phyloP scores from a whole-genome alignment of 2,329 filamentous ascomycete genomes.

The Epichloe sp. region DNA sequence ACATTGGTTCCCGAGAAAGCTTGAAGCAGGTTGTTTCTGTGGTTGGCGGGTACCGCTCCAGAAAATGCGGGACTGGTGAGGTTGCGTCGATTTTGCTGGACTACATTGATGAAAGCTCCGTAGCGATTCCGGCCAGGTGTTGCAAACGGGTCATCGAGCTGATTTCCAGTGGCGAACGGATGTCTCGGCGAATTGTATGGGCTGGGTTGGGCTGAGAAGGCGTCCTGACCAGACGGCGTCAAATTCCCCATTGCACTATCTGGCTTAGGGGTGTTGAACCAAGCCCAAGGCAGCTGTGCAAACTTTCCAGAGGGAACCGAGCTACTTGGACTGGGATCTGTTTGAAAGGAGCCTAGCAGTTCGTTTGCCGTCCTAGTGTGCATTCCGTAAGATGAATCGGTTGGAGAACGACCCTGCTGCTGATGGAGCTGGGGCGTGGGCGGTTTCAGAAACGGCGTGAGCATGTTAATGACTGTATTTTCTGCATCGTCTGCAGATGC shows the following conservation, averaged over 20 bases:
- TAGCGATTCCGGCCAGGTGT: constrained; percentile 12
- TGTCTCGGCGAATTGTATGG: constrained; percentile 13
- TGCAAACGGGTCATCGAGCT: constrained; percentile 20
- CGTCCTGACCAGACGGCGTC: constrained; percentile 11
- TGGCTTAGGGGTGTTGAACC: constrained; percentile 28
- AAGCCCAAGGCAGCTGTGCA: constrained; percentile 35
- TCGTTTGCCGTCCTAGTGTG: constrained; percentile 37
- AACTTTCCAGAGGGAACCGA: constrained; percentile 20
- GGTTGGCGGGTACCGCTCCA: constrained; percentile 15
- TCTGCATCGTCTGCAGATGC: constrained; percentile 20
- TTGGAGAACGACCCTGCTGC: constrained; percentile 15
- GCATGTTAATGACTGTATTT: constrained; percentile 30
- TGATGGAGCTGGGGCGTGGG: constrained; percentile 27
- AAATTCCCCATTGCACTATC: constrained; percentile 9
- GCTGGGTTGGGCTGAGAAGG: constrained; percentile 15
- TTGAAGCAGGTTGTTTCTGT: constrained; percentile 23
- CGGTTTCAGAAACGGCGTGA: constrained; percentile 35
- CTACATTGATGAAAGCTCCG: background rate
- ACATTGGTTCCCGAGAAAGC: constrained; percentile 16
- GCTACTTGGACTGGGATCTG: constrained; percentile 17
- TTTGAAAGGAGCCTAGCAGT: constrained; percentile 29
- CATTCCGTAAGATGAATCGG: constrained; percentile 42
- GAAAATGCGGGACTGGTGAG: constrained; percentile 1
- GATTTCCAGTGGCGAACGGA: constrained; percentile 4
- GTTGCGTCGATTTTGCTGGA: constrained; percentile 2